Evolutionary conservation across 768 basidiomycete species (phyloP).

Genomic region (Boletus sensibilis): DNA sequence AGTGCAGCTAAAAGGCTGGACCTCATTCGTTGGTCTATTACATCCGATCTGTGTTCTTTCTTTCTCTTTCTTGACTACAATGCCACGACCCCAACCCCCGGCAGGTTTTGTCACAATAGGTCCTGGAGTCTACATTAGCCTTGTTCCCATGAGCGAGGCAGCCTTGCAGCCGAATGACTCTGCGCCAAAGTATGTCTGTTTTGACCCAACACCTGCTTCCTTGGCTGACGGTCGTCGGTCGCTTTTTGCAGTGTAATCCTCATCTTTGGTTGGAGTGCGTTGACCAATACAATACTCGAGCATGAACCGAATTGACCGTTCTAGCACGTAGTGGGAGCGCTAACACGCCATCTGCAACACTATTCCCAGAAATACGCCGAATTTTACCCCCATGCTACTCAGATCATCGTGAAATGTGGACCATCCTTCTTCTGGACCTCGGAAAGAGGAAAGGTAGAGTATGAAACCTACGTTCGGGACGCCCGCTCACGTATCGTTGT

Average conservation of each 20-base stretch:
- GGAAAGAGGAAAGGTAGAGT: constrained; percentile 12
- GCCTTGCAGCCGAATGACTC: constrained; percentile 1
- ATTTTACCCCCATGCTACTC: constrained; percentile 27
- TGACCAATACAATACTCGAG: not conserved
- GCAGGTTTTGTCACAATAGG: constrained; percentile 18
- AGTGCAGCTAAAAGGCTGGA: too few species aligned
- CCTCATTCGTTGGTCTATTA: too few species aligned
- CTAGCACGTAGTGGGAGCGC: constrained; percentile 23
- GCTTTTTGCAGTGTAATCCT: constrained; percentile 23
- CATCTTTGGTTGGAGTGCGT: constrained; percentile 32
- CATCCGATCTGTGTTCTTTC: too few species aligned
- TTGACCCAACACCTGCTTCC: not conserved
- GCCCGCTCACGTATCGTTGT: not conserved
- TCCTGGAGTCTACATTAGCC: constrained; percentile 17
- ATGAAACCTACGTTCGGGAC: not conserved
- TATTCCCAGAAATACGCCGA: constrained; percentile 27
- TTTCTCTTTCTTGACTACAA: not conserved
- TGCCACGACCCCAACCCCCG: constrained; percentile 14
- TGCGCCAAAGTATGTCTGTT: constrained; percentile 21
- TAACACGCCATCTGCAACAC: constrained; percentile 25
- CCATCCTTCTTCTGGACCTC: constrained; percentile 22
- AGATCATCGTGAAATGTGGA: constrained; percentile 27
- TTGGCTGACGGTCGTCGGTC: not conserved
- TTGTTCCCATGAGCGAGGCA: not conserved
- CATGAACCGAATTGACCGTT: not conserved